These are phyloP conservation scores for Graphilbum ipis-grandicollis DNA, from an alignment of 2,329 filamentous ascomycete genomes.

Conservation along the genomic window DNA sequence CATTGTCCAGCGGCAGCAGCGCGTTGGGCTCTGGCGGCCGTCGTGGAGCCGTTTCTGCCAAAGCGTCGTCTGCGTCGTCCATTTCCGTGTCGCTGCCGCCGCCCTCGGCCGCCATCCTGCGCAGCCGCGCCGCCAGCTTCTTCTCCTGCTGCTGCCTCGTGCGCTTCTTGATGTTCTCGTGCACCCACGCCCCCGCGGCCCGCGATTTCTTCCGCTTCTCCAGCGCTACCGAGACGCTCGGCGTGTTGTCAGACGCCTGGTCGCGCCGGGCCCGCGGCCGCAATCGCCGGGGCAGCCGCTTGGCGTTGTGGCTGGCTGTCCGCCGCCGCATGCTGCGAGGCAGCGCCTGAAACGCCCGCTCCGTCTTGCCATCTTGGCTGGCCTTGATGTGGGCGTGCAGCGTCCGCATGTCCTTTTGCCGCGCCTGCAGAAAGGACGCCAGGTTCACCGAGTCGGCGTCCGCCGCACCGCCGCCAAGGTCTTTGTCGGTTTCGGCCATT, in stretches of 20 bases:
- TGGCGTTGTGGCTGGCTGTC: slow-evolving; percentile 90
- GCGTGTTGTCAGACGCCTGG: slow-evolving; percentile 84
- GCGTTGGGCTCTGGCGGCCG: slow-evolving; percentile 50
- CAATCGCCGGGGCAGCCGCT: slow-evolving; percentile 67
- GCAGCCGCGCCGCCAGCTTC: slow-evolving; percentile 6
- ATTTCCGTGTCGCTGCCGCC: not conserved
- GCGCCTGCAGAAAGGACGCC: slow-evolving; percentile 64
- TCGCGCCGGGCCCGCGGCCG: slow-evolving; percentile 49
- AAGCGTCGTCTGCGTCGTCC: no score
- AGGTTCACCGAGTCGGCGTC: slow-evolving; percentile 67
- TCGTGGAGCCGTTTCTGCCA: no score
- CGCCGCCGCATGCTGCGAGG: slow-evolving; percentile 69
- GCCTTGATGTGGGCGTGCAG: slow-evolving; percentile 68
- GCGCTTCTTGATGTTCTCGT: slow-evolving; percentile 14
- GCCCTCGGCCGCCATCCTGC: slow-evolving; percentile 1
- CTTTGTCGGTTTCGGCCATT: not conserved
- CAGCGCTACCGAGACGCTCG: slow-evolving; percentile 51
- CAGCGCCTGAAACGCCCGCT: slow-evolving; percentile 62
- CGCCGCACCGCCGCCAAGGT: not conserved
- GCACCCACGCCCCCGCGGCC: slow-evolving; percentile 7
- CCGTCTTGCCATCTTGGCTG: slow-evolving; percentile 40
- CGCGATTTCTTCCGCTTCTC: slow-evolving; percentile 30
- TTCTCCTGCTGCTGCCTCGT: slow-evolving; percentile 10
- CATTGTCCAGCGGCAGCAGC: slow-evolving; percentile 70
- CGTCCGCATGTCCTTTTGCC: slow-evolving; percentile 78